Evolutionary conservation across 2,329 filamentous ascomycete genomes (phyloP).

Genomic region (Parafenestella ontariensis): DNA sequence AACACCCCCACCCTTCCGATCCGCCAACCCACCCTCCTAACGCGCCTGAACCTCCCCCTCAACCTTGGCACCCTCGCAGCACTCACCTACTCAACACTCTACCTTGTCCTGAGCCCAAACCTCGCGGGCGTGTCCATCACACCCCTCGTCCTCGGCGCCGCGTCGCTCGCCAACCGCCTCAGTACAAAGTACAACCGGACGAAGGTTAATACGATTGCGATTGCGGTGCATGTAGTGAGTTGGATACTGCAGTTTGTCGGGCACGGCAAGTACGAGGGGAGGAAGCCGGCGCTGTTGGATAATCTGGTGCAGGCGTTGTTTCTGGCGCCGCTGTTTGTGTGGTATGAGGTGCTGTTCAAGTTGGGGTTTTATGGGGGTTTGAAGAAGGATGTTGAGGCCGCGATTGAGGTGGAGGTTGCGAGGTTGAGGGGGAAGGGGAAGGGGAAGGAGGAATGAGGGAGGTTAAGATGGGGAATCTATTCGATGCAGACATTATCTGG

Average conservation of each 20-base stretch:
- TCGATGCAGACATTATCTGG: neutral
- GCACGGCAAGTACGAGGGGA: slow-evolving; percentile 85
- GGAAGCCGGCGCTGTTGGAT: slow-evolving; percentile 86
- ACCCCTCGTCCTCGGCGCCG: slow-evolving; percentile 74
- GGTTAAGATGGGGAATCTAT: neutral
- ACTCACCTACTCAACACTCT: slow-evolving; percentile 74
- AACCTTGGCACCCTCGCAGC: slow-evolving; percentile 58
- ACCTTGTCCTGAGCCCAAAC: slow-evolving; percentile 85
- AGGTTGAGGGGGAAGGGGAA: slow-evolving; percentile 54
- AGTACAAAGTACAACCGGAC: slow-evolving; percentile 65
- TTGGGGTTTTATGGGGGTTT: slow-evolving; percentile 75
- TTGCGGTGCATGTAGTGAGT: slow-evolving; percentile 71
- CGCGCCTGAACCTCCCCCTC: slow-evolving; percentile 48
- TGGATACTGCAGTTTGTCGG: slow-evolving; percentile 93
- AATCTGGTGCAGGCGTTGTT: slow-evolving; percentile 92
- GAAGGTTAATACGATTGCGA: slow-evolving; percentile 67
- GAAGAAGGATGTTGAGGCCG: slow-evolving; percentile 55
- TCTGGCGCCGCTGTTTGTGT: slow-evolving; percentile 93
- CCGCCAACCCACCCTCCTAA: slow-evolving; percentile 35
- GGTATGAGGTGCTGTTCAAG: slow-evolving; percentile 89
- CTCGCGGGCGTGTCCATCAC: slow-evolving; percentile 80
- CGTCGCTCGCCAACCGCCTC: slow-evolving; percentile 75
- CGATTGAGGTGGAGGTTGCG: slow-evolving; percentile 55
- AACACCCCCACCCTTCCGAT: slow-evolving; percentile 60
- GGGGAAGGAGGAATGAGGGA: slow-evolving; percentile 4